phyloP scores from a whole-genome alignment of 2,329 filamentous ascomycete genomes.

The Neophaeococcomyces aloes region DNA sequence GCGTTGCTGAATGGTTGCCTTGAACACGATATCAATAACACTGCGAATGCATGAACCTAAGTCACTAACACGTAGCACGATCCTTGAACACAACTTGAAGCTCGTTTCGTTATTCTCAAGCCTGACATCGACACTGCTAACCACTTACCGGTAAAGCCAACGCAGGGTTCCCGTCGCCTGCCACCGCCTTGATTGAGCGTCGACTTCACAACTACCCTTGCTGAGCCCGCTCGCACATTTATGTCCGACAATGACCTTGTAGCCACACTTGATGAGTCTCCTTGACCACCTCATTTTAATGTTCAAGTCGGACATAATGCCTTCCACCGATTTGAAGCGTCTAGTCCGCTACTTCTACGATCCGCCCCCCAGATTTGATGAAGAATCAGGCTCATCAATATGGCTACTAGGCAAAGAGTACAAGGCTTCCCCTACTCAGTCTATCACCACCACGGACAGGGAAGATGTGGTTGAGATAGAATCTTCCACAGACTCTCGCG shows the following conservation, averaged over 20 bases:
- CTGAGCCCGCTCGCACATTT: background rate
- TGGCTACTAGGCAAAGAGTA: slow-evolving; percentile 70
- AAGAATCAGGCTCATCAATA: slow-evolving; percentile 55
- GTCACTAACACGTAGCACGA: background rate
- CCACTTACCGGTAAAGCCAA: slow-evolving; percentile 1
- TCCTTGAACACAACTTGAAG: background rate
- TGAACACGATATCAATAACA: background rate
- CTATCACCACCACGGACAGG: slow-evolving; percentile 21
- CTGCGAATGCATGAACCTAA: background rate
- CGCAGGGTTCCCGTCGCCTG: background rate
- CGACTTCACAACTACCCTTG: background rate
- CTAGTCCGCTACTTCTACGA: slow-evolving; percentile 91
- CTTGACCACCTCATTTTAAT: slow-evolving; percentile 16
- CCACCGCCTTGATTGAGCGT: background rate
- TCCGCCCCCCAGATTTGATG: slow-evolving; percentile 72
- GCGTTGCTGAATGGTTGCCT: too few relatives aligned
- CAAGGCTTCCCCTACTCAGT: slow-evolving; percentile 23
- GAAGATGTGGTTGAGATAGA: slow-evolving; percentile 23
- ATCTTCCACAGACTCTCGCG: slow-evolving; percentile 21
- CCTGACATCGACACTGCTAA: too few relatives aligned
- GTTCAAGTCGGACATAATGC: slow-evolving; percentile 36
- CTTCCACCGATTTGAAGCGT: slow-evolving; percentile 64
- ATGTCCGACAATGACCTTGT: slow-evolving; percentile 1
- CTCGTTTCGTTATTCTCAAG: too few relatives aligned
- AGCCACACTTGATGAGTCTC: slow-evolving; percentile 5